Evolutionary conservation across 495 filamentous ascomycete species (phyloP).

Genomic region (Apodospora peruviana): DNA sequence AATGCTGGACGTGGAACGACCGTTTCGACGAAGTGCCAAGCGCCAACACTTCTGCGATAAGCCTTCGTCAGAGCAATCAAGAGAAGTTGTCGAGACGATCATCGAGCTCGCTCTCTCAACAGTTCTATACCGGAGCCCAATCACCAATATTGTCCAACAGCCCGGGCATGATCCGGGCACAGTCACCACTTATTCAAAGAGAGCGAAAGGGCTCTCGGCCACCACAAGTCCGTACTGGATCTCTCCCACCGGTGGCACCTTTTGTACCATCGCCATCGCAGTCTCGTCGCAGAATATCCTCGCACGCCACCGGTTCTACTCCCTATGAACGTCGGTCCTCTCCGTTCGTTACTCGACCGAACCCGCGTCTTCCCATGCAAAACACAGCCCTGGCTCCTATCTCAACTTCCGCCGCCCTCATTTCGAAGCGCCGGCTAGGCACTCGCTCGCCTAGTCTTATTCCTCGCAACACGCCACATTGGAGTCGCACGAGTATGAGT

Average conservation of each 20-base stretch:
- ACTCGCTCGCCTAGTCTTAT: slow-evolving; percentile 39
- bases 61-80: slow-evolving; percentile 32
- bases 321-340: slow-evolving; percentile 33
- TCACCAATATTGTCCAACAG: slow-evolving; percentile 28
- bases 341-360: slow-evolving; percentile 24
- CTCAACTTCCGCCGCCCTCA: slow-evolving; percentile 7
- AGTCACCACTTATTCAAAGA: slow-evolving; percentile 30
- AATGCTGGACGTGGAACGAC: slow-evolving; percentile 46
- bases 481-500: slow-evolving; percentile 34
- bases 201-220: slow-evolving; percentile 39
- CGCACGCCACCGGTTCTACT: slow-evolving; percentile 17
- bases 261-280: slow-evolving; percentile 22
- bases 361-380: slow-evolving; percentile 17
- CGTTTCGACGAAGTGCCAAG: slow-evolving; percentile 45
- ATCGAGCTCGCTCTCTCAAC: slow-evolving; percentile 29
- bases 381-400: slow-evolving; percentile 1
- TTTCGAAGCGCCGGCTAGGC: slow-evolving; percentile 27
- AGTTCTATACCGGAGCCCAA: slow-evolving; percentile 25
- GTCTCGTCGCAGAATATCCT: slow-evolving; percentile 33
- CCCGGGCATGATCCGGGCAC: slow-evolving; percentile 19
- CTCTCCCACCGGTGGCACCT: slow-evolving; percentile 35
- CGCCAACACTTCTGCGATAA: slow-evolving; percentile 24
- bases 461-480: slow-evolving; percentile 42
- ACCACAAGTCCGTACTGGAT: slow-evolving; percentile 38
- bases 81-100: slow-evolving; percentile 25